Base-by-base conservation (phyloP, 768 basidiomycete species). In the Mycena kentingensis region DNA sequence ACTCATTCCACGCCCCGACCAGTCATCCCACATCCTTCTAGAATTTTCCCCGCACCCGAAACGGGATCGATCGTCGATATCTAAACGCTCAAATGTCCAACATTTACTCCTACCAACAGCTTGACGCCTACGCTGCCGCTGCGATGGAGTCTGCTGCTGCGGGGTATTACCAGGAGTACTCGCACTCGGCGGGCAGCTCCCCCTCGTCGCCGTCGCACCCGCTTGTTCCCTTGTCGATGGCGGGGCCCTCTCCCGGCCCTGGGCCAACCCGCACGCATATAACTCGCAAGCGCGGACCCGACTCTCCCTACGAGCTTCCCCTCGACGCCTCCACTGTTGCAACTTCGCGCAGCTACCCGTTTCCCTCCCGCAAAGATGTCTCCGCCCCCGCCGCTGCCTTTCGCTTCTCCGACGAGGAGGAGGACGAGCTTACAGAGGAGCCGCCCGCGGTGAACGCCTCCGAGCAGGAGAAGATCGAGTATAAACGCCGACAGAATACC, bases 401-500 rank as follows among this genome's bases (percentile, higher is more conserved):
- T 67, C 79, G 82, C 25, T 72, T 58, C 10, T 73, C 73, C 2
- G 73, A 56, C 10, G 78, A 70, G 3, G 80, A 80, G 52, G 65
- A 66, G 46, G 80, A 82, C 25, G 67, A 71, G 46, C 62, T 65
- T 18, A 69, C 68, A 2, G 64, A 64, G 26, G 62, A 68, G 38
- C 61, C 57, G 0, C 52, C 55, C 4, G 52, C 53, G 5, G 62
- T 72, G 1, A 65, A 71, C 8, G 55, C 68, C 16, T 68, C 69
- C 2, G 80, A 80, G 58, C 70, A 79, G 61, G 77, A 80, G 54
- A 80, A 81, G 54, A 87, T 88, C 62, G 83, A 81, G 64, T 74
- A 74, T 19, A 88, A 88, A 73, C 77, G 87, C 35, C 75, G 81
- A 8, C 81, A 82, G 67, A 88, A 88, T 61, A 87, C 87, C n/a